Base-by-base conservation (phyloP, 306 rosid species). In the Lupinus albus region DNA sequence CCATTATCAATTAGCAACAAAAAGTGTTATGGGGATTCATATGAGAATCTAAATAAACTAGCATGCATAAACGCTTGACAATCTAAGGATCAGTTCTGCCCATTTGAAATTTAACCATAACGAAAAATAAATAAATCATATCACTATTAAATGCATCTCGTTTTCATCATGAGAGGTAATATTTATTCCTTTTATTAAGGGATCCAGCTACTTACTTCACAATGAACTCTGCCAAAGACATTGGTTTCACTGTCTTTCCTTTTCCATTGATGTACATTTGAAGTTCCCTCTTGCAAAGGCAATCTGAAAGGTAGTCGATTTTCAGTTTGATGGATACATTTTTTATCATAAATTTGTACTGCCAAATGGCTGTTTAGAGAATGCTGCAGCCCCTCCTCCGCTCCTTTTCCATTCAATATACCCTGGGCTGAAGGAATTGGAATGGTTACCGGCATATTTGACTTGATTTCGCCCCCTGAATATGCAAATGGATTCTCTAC, bases 301-400 rank as follows among this genome's bases (percentile, higher is more conserved):
- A 65, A 46, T 64, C 84, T 67, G 59, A 82, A 66, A 70, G 82
- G 75, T 39, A 57, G 78, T 36, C 62, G 81, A 66, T 77, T 85
- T 74, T 80, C 84, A 41, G 52, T 66, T 72, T 76, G 88, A 72
- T 76, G 85, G 85, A 75, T 64, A 64, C 56, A 67, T 52, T 76
- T 84, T 57, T 57, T 69, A 81, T 70, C 82, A 80, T 67, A 85
- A 78, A 74, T 86, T 38, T 79, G 70, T 47, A 72, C 51, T 52
- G 78, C 76, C 76, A 76, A 52, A 72, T 53, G 74, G 83, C 76
- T 82, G 54, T 86, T 82, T 28, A 85, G 79, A 68, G 97, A 88
- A 88, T 80, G 88, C 73, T 77, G 83, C 75, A 76, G 75, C 53
- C 87, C 92, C 68, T 84, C 83, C 53, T 78, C 80, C 79, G 61